These are phyloP conservation scores for Pholiota conissans DNA, from an alignment of 768 basidiomycete genomes.

Conservation along the genomic window DNA sequence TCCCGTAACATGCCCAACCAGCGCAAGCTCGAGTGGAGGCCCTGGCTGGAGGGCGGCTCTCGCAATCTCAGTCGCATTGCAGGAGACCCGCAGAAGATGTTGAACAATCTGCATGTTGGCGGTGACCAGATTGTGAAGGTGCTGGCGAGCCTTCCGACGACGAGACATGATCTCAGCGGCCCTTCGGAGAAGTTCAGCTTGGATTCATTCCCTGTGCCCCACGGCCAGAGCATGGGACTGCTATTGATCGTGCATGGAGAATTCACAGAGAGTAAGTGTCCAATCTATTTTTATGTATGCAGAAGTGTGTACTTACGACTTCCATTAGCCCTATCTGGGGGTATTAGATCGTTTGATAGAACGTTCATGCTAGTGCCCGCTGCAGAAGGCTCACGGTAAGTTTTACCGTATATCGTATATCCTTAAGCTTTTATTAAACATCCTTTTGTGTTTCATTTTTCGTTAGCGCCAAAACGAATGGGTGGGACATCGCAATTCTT, in stretches of 20 bases:
- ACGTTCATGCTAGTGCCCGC: constrained; percentile 87
- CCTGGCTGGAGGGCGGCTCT: constrained; percentile 69
- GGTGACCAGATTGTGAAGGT: constrained; percentile 61
- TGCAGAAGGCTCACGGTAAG: constrained; percentile 80
- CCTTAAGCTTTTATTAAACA: background rate
- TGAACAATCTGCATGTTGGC: constrained; percentile 72
- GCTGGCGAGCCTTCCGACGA: constrained; percentile 66
- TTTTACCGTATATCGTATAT: constrained; percentile 8
- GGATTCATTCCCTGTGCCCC: constrained; percentile 79
- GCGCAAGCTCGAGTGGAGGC: constrained; percentile 74
- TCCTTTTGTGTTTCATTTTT: constrained; percentile 6
- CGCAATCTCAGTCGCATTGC: constrained; percentile 77
- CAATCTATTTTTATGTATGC: background rate
- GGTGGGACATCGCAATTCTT: constrained; percentile 89
- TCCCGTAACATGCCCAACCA: constrained; percentile 78
- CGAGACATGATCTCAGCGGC: constrained; percentile 79
- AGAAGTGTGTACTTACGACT: background rate
- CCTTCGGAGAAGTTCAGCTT: constrained; percentile 83
- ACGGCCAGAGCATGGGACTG: constrained; percentile 61
- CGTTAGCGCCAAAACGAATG: constrained; percentile 68
- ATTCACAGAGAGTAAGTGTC: constrained; percentile 79
- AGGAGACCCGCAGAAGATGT: constrained; percentile 58
- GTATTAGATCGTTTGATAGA: constrained; percentile 90
- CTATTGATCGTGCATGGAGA: constrained; percentile 84
- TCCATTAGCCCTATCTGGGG: constrained; percentile 47